Evolutionary conservation across 2,329 filamentous ascomycete species (phyloP), one percentile per base, ranked within the genome.

Genomic region (Coniella lustricola): DNA sequence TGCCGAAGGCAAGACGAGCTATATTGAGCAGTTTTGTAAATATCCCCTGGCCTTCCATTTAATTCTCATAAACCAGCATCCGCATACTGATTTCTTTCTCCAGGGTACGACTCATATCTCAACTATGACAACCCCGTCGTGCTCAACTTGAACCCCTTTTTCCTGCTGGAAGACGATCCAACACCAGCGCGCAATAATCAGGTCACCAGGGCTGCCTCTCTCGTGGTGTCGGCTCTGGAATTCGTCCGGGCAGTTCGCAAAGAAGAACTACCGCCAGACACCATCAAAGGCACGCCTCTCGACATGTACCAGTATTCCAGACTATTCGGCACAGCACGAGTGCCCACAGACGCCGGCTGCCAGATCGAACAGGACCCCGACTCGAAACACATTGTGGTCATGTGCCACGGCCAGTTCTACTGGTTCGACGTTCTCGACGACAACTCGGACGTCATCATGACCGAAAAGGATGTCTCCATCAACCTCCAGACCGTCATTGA

Each of bases 271-370:
- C 86, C 89, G 1, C 90, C 93, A 0, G 93, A 98, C 66, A 90
- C 77, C 1, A 68, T 96, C 53, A 85, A 84, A 58, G 89, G 88
- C 17, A 84, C 82, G 18, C 90, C 93, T 0, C 75, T 98, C 16
- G 93, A 89, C 74, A 98, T 98, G 93, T 95, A 96, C 65, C 93
- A 98, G 65, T 97, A 95, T 69, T 95, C 91, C 0, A 81, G 91
- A 16, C 74, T 98, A 22, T 98, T 98, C 60, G 93, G 93, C 44
- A 97, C 93, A 1, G 90, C 93, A 39, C 82, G 93, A 56, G 87
- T 98, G 8, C 93, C 93, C 0, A 97, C 91, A 0, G 88, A 95
- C 25, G 84, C 93, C 62, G 93, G 93, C 4, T 98, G 93, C 64
- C 86, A 95, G 58, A 97, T 98, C 60, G 90, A 90, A 55, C 90